These are phyloP conservation scores for Cynara cardunculus DNA, from an alignment of 129 eudicot genomes.

Conservation along the genomic window DNA sequence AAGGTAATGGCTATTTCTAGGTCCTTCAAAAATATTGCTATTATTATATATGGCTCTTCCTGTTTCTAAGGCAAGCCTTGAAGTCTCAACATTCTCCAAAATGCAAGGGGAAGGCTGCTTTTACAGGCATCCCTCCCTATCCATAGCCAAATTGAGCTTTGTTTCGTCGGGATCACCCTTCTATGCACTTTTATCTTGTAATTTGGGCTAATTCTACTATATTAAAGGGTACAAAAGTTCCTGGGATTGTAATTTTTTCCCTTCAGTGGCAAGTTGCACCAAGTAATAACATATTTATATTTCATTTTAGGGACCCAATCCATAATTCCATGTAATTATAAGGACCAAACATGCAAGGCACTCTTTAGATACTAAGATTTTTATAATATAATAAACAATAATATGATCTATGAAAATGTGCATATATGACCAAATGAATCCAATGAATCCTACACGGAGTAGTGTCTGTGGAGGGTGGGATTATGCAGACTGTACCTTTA, in stretches of 20 bases:
- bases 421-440: too few relatives aligned
- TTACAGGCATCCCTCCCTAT: not conserved
- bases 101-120: not conserved
- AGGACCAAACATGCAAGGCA: not conserved
- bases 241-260: not conserved
- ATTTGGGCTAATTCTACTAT: not conserved
- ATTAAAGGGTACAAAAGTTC: not conserved
- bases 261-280: not conserved
- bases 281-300: not conserved
- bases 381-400: not conserved
- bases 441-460: too few relatives aligned
- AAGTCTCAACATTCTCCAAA: not conserved
- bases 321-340: not conserved
- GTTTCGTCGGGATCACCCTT: not conserved
- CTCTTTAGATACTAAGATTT: not conserved
- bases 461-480: too few relatives aligned
- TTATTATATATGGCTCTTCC: not conserved
- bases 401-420: not conserved
- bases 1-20: conserved; percentile 42
- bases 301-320: not conserved
- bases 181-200: not conserved
- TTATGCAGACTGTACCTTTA: too few relatives aligned
- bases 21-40: not conserved
- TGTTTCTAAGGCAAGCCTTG: not conserved
- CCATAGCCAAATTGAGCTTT: not conserved